These are phyloP conservation scores for Pythium monospermum DNA, from an alignment of 352 stramenopile genomes.

Conservation along the genomic window DNA sequence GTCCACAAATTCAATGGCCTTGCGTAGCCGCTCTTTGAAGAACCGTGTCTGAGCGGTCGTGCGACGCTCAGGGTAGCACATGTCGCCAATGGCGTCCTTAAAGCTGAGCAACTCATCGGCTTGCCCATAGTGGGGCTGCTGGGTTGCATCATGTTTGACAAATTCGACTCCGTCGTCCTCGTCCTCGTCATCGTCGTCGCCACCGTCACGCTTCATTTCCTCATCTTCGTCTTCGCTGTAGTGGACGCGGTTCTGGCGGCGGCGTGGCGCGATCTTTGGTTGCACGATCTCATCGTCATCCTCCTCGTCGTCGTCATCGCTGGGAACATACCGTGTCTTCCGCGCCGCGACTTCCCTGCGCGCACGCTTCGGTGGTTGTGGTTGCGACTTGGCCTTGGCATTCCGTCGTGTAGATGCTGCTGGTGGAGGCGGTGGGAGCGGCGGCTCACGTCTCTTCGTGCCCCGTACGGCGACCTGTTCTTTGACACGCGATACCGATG, in stretches of 20 bases:
- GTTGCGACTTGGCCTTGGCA: conserved; percentile 5
- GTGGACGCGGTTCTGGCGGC: conserved; percentile 7
- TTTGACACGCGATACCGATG: not conserved
- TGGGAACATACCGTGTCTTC: conserved; percentile 9
- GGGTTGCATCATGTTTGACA: not conserved
- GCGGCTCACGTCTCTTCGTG: conserved; percentile 6
- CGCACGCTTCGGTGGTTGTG: conserved; percentile 11
- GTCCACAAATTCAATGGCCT: conserved; percentile 66
- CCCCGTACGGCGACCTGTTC: not conserved
- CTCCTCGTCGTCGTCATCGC: conserved; percentile 19
- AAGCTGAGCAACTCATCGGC: conserved; percentile 55
- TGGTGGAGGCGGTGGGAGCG: conserved; percentile 6
- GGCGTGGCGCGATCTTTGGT: conserved; percentile 2
- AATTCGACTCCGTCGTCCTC: conserved; percentile 11
- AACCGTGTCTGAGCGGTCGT: conserved; percentile 48
- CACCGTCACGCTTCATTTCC: conserved; percentile 8
- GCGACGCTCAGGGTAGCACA: conserved; percentile 59
- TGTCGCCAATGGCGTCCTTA: conserved; percentile 57
- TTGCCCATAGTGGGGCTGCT: conserved; percentile 32
- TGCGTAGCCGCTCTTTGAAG: conserved; percentile 63
- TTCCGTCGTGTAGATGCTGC: not conserved
- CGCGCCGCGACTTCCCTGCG: conserved; percentile 4
- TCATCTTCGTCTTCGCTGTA: conserved; percentile 14
- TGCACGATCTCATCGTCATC: conserved; percentile 19
- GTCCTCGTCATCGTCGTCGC: conserved; percentile 17